A percentile compares a stretch with the other conserved stretches of the same genome.
phyloP scores from a whole-genome alignment of 1,139 yeast species.

The Zygoascus sp. region DNA sequence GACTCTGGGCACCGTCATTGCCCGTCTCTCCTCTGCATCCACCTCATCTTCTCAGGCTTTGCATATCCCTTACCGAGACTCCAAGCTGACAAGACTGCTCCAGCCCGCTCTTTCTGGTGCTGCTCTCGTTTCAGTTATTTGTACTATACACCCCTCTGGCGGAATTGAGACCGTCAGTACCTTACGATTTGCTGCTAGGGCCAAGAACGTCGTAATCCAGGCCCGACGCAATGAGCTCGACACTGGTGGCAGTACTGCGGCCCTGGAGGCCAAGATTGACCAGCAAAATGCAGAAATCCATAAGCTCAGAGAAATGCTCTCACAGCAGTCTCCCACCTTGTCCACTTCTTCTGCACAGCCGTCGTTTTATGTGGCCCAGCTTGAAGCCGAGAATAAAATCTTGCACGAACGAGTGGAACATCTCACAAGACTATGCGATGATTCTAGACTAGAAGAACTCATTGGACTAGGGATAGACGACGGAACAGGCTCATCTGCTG shows the following conservation, averaged over 20 bases:
- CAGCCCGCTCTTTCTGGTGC: slow-evolving; percentile 92
- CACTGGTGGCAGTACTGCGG: slow-evolving; percentile 14
- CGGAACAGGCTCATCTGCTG: slow-evolving; percentile 6
- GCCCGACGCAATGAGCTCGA: slow-evolving; percentile 48
- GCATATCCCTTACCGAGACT: slow-evolving; percentile 89
- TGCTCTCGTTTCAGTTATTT: slow-evolving; percentile 78
- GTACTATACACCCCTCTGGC: slow-evolving; percentile 72
- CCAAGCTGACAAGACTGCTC: slow-evolving; percentile 77
- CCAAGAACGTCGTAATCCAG: slow-evolving; percentile 72
- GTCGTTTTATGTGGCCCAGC: slow-evolving; percentile 39
- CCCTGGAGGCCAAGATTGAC: slow-evolving; percentile 37
- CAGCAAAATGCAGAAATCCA: slow-evolving; percentile 14
- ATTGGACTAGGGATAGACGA: slow-evolving; percentile 25
- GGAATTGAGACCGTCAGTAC: slow-evolving; percentile 81
- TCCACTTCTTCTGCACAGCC: slow-evolving; percentile 3
- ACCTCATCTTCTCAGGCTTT: slow-evolving; percentile 26
- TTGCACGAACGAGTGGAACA: slow-evolving; percentile 68
- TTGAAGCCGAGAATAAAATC: slow-evolving; percentile 58
- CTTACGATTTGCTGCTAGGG: slow-evolving; percentile 86
- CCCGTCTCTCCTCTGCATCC: slow-evolving; percentile 46
- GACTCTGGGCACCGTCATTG: slow-evolving; percentile 85
- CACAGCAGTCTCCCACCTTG: slow-evolving; percentile 2
- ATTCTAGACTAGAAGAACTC: slow-evolving; percentile 47
- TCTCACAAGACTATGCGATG: slow-evolving; percentile 55
- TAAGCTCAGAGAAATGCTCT: slow-evolving; percentile 4